Percentiles rank a stretch among this genome's conserved stretches.
These are phyloP conservation scores for Zygoascus hellenicus DNA, from an alignment of 1,139 yeast genomes.

Conservation along the genomic window DNA sequence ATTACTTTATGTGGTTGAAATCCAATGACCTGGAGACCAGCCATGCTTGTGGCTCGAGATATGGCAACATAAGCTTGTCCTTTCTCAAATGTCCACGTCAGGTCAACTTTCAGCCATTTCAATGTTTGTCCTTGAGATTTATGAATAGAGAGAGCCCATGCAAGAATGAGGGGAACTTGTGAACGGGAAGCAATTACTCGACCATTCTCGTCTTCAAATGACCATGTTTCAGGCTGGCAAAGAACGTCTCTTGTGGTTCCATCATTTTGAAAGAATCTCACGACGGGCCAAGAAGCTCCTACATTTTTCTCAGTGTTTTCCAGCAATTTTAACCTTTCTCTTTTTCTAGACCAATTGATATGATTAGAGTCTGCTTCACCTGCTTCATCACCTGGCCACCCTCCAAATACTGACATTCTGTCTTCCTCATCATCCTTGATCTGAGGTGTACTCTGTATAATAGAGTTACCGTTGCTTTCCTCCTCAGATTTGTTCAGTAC, in stretches of 20 bases:
- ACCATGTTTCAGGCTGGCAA: conserved; percentile 71
- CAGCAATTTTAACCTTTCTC: conserved; percentile 17
- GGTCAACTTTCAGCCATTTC: conserved; percentile 74
- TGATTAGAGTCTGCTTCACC: conserved; percentile 15
- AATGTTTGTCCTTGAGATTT: conserved; percentile 96
- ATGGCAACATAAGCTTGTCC: conserved; percentile 96
- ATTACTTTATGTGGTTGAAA: conserved; percentile 58
- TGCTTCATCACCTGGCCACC: conserved; percentile 19
- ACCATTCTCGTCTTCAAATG: conserved; percentile 55
- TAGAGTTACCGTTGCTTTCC: background rate
- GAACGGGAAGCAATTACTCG: conserved; percentile 48
- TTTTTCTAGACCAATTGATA: conserved; percentile 23
- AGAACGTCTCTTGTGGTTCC: conserved; percentile 67
- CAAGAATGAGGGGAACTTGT: conserved; percentile 70
- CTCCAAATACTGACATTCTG: conserved; percentile 18
- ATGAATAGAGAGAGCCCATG: conserved; percentile 95
- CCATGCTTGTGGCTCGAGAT: conserved; percentile 75
- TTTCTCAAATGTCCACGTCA: conserved; percentile 70
- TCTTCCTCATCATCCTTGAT: conserved; percentile 9
- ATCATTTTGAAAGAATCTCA: conserved; percentile 64
- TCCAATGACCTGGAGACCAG: conserved; percentile 71
- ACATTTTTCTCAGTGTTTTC: conserved; percentile 13
- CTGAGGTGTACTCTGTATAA: background rate
- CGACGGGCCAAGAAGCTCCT: conserved; percentile 53
- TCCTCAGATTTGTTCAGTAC: background rate